These are phyloP conservation scores for Fagus crenata DNA, from an alignment of 306 rosid genomes.

Conservation along the genomic window DNA sequence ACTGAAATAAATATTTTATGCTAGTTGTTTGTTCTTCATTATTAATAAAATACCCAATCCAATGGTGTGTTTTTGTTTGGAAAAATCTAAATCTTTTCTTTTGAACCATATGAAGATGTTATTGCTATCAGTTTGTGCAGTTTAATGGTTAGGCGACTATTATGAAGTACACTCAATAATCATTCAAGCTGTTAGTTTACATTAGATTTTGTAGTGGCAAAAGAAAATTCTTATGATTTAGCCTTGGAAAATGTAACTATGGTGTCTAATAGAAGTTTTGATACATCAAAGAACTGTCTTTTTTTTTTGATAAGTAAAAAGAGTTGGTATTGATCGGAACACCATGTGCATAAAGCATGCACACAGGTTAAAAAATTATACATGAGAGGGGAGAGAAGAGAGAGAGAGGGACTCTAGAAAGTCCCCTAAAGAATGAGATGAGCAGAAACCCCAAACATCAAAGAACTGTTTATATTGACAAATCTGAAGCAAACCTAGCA, in stretches of 20 bases:
- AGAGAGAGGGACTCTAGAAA: too few species aligned
- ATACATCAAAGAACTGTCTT: background rate
- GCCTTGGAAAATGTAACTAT: background rate
- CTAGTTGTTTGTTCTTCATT: background rate
- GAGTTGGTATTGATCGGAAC: too few species aligned
- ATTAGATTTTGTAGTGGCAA: background rate
- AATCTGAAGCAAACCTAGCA: background rate
- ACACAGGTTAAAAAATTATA: too few species aligned
- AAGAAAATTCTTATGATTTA: background rate
- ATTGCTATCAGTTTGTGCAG: background rate
- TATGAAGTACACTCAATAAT: background rate
- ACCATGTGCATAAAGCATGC: too few species aligned
- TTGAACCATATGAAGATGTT: background rate
- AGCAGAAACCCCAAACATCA: background rate
- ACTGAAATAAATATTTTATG: background rate
- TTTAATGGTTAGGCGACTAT: background rate
- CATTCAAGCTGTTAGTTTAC: background rate
- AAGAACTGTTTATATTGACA: background rate
- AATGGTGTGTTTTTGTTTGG: background rate
- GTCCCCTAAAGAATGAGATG: too few species aligned
- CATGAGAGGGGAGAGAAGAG: too few species aligned
- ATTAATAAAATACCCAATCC: background rate
- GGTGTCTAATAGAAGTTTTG: background rate
- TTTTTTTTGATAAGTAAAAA: too few species aligned
- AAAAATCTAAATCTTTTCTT: background rate